phyloP scores from a whole-genome alignment of 371 early-diverging fungal genomes.

The Mucor irregularis region DNA sequence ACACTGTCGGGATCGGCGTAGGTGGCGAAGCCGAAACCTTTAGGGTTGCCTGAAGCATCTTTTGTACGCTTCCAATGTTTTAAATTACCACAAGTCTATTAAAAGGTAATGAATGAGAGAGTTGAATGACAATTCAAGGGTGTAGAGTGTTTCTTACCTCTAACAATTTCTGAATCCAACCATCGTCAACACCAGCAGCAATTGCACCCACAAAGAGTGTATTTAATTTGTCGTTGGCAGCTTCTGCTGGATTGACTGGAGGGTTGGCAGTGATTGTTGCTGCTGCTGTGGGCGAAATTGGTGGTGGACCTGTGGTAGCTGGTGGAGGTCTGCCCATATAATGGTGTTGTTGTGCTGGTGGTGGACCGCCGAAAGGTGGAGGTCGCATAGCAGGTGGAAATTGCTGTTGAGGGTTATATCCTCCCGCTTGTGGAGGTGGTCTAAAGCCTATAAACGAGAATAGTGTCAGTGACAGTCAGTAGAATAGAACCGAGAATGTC shows the following conservation, averaged over 20 bases:
- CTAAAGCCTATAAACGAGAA: slow-evolving; percentile 13
- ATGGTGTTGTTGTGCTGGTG: background rate
- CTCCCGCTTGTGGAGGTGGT: slow-evolving; percentile 8
- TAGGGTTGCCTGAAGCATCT: slow-evolving; percentile 67
- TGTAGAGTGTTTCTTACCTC: slow-evolving; percentile 43
- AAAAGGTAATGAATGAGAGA: background rate
- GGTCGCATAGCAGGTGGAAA: slow-evolving; percentile 7
- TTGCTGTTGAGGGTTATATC: slow-evolving; percentile 5
- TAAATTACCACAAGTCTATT: slow-evolving; percentile 48
- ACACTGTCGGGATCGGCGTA: slow-evolving; percentile 73
- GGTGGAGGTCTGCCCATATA: slow-evolving; percentile 2
- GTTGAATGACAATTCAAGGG: background rate
- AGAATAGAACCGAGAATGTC: background rate
- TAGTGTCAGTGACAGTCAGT: too few relatives aligned
- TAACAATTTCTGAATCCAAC: slow-evolving; percentile 68
- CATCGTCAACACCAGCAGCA: slow-evolving; percentile 69
- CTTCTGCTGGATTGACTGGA: background rate
- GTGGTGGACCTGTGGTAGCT: background rate
- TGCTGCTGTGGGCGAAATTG: background rate
- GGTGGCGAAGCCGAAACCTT: slow-evolving; percentile 82
- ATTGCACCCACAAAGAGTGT: slow-evolving; percentile 81
- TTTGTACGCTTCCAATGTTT: slow-evolving; percentile 75
- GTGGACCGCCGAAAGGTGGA: background rate
- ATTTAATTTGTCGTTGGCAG: slow-evolving; percentile 57
- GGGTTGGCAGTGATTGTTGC: background rate